These are phyloP conservation scores for Leishmania amazonensis DNA, from an alignment of 208 protist species.

Conservation along the genomic window DNA sequence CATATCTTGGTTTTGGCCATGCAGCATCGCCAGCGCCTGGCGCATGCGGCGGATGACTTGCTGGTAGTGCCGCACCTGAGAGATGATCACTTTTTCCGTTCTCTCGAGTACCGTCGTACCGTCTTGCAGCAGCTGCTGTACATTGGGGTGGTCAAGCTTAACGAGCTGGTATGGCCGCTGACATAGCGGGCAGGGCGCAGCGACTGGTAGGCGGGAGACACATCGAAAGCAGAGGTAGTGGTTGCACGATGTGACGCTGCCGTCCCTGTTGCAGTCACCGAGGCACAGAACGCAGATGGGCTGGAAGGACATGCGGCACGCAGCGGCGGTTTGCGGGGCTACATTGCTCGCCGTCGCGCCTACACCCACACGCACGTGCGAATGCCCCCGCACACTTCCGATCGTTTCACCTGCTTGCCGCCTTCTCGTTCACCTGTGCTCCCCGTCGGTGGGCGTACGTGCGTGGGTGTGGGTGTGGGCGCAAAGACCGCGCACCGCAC, in stretches of 20 bases:
- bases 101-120: constrained; percentile 33
- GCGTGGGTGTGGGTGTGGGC: background rate
- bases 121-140: constrained; percentile 58
- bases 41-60: constrained; percentile 62
- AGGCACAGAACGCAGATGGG: constrained; percentile 87
- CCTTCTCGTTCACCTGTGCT: background rate
- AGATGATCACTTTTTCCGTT: constrained; percentile 40
- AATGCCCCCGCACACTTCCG: background rate
- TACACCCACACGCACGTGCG: background rate
- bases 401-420: background rate
- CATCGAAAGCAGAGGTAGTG: constrained; percentile 90
- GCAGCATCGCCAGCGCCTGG: constrained; percentile 62
- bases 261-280: constrained; percentile 65
- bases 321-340: background rate
- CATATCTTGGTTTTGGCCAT: constrained; percentile 48
- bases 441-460: background rate
- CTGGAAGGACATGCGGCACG: constrained; percentile 60
- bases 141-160: constrained; percentile 8
- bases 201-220: constrained; percentile 42
- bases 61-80: constrained; percentile 69
- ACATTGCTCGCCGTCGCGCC: background rate
- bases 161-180: constrained; percentile 42
- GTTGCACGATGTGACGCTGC: constrained; percentile 75
- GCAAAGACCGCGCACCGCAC: background rate
- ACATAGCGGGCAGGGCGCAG: constrained; percentile 69